Percentiles rank a stretch among this genome's conserved stretches.
Evolutionary conservation across 2,329 filamentous ascomycete species (phyloP).

Genomic region (Colletotrichum lini): DNA sequence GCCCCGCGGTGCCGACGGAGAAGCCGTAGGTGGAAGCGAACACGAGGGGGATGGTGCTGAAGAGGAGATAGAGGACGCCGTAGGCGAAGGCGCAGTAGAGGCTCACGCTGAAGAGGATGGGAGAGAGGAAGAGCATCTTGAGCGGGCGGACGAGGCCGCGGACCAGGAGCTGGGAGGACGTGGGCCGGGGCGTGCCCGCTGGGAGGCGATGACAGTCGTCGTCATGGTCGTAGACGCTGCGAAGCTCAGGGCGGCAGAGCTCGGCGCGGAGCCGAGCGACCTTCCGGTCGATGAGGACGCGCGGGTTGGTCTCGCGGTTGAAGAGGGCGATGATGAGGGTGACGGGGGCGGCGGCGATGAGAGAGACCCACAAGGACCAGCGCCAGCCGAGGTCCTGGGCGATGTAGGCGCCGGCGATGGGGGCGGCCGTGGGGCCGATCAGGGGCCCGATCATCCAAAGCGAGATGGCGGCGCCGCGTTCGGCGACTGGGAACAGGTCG

Average conservation of each 20-base stretch:
- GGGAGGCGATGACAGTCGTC: conserved; percentile 40
- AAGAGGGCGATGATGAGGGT: conserved; percentile 56
- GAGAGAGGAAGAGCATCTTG: conserved; percentile 65
- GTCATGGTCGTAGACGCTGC: conserved; percentile 36
- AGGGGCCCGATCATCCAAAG: conserved; percentile 63
- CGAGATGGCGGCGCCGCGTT: conserved; percentile 64
- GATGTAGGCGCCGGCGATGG: conserved; percentile 65
- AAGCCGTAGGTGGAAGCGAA: conserved; percentile 64
- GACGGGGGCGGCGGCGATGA: conserved; percentile 60
- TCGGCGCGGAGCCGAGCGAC: conserved; percentile 60
- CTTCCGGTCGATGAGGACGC: conserved; percentile 67
- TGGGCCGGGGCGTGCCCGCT: conserved; percentile 51
- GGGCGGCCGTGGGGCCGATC: conserved; percentile 61
- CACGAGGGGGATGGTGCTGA: conserved; percentile 67
- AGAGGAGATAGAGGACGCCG: conserved; percentile 67
- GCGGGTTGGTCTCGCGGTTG: conserved; percentile 62
- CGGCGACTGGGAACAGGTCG: conserved; percentile 65
- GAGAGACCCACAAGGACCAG: conserved; percentile 67
- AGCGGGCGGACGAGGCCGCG: conserved; percentile 65
- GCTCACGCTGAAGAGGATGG: conserved; percentile 62
- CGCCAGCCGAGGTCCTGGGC: conserved; percentile 65
- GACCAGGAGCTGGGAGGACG: conserved; percentile 50
- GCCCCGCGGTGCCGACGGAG: conserved; percentile 60
- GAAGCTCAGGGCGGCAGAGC: conserved; percentile 59
- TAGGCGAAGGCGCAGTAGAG: conserved; percentile 67